A percentile compares a stretch with the other conserved stretches of the same genome.
Conservation (phyloP, 2,329 filamentous ascomycete species). For the Penicillium frequentans region DNA sequence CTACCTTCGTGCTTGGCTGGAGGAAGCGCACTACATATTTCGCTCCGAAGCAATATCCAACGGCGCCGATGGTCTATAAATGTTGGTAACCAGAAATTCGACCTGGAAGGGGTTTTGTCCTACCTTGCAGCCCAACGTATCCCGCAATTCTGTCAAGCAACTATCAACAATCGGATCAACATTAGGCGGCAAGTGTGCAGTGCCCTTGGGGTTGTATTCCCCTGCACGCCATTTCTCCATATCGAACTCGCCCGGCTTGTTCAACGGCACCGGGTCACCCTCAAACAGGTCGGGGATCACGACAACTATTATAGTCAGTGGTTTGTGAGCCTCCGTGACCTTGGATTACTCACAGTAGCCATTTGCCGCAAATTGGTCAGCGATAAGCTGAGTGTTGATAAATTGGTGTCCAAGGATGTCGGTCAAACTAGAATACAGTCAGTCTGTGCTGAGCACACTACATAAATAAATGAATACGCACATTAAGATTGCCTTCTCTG, state of each 20-base stretch:
- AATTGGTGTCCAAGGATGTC: neutral
- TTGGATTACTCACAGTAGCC: neutral
- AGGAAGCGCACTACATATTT: neutral
- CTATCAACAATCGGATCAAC: neutral
- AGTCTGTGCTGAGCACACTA: neutral
- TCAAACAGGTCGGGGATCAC: neutral
- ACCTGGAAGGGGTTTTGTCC: neutral
- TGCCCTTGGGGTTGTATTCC: neutral
- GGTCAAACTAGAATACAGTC: neutral
- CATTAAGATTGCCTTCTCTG: neutral
- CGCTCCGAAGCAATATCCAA: slow-evolving; percentile 3
- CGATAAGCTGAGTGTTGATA: neutral
- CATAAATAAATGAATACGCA: neutral
- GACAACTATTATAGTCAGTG: neutral
- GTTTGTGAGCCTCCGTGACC: too few relatives aligned
- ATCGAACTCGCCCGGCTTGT: neutral
- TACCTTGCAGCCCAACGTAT: neutral
- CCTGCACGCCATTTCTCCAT: slow-evolving; percentile 1
- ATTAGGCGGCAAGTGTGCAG: neutral
- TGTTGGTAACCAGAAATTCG: neutral
- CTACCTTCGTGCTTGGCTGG: neutral
- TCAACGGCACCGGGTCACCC: neutral
- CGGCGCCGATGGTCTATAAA: neutral
- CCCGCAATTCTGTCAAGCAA: neutral
- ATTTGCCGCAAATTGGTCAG: neutral